phyloP scores from a whole-genome alignment of 495 filamentous ascomycete species.

The Podospora australis region DNA sequence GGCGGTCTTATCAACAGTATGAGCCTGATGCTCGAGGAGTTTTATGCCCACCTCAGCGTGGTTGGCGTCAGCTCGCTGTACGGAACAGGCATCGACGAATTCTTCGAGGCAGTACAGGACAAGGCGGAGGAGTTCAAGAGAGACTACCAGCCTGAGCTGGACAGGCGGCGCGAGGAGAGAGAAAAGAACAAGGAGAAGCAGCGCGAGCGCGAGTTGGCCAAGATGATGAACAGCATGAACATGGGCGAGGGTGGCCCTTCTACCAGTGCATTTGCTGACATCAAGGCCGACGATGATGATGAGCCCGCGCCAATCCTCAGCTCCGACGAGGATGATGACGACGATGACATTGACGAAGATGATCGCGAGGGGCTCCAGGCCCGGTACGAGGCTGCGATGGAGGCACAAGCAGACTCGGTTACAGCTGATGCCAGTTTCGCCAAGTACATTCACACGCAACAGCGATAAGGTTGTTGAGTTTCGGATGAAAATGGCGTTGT shows the following conservation, averaged over 20 bases:
- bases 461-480: slow-evolving; percentile 2
- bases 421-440: slow-evolving; percentile 53
- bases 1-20: slow-evolving; percentile 92
- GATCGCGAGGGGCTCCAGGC: slow-evolving; percentile 54
- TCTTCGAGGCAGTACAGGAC: slow-evolving; percentile 78
- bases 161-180: slow-evolving; percentile 65
- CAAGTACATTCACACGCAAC: slow-evolving; percentile 46
- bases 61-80: slow-evolving; percentile 93
- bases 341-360: slow-evolving; percentile 40
- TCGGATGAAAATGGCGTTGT: no score
- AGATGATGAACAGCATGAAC: slow-evolving; percentile 91
- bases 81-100: slow-evolving; percentile 83
- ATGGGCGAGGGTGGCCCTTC: slow-evolving; percentile 42
- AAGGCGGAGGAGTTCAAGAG: slow-evolving; percentile 86
- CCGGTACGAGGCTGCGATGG: slow-evolving; percentile 55
- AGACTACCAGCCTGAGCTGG: slow-evolving; percentile 90
- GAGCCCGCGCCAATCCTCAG: slow-evolving; percentile 38
- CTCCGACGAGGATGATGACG: slow-evolving; percentile 39
- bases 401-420: slow-evolving; percentile 38
- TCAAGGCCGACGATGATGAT: slow-evolving; percentile 55
- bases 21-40: slow-evolving; percentile 96
- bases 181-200: slow-evolving; percentile 63
- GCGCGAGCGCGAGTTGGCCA: slow-evolving; percentile 74
- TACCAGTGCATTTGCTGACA: slow-evolving; percentile 27
- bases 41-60: slow-evolving; percentile 86